Percentiles rank a stretch among this genome's conserved stretches.
These are phyloP conservation scores for Hyaloscypha variabilis DNA, from an alignment of 495 filamentous ascomycete genomes.

Conservation along the genomic window DNA sequence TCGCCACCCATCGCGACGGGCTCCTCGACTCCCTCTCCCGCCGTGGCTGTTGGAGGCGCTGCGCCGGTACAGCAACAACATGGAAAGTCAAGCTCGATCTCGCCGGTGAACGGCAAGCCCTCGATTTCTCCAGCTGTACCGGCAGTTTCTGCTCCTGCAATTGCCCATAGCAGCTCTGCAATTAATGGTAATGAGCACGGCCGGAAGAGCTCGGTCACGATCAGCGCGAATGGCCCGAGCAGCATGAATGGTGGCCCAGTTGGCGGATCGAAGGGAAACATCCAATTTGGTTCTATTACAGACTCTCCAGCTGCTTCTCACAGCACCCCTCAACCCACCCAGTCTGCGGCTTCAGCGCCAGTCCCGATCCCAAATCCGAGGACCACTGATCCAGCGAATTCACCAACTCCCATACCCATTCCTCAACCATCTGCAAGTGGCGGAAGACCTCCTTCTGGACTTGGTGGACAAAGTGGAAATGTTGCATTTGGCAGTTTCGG, in stretches of 20 bases:
- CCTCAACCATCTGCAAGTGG: slow-evolving; percentile 78
- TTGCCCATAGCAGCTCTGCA: slow-evolving; percentile 42
- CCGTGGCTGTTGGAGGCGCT: slow-evolving; percentile 71
- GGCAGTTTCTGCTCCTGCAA: slow-evolving; percentile 47
- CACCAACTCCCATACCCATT: slow-evolving; percentile 82
- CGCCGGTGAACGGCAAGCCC: slow-evolving; percentile 83
- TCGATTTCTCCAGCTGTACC: slow-evolving; percentile 73
- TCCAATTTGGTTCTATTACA: slow-evolving; percentile 77
- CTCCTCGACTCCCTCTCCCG: slow-evolving; percentile 56
- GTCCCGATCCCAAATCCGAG: slow-evolving; percentile 68
- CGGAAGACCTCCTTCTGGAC: slow-evolving; percentile 75
- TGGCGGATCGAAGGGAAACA: slow-evolving; percentile 59
- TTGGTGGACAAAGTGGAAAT: slow-evolving; percentile 60
- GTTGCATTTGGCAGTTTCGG: slow-evolving; percentile 83
- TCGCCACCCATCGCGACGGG: slow-evolving; percentile 72
- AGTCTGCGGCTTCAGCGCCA: slow-evolving; percentile 54
- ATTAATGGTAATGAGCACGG: slow-evolving; percentile 74
- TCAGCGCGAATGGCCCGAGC: slow-evolving; percentile 75
- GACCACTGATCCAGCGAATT: slow-evolving; percentile 71
- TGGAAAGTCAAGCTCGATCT: slow-evolving; percentile 78
- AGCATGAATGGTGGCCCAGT: slow-evolving; percentile 75
- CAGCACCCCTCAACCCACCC: slow-evolving; percentile 54
- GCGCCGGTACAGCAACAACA: slow-evolving; percentile 68
- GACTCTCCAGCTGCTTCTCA: slow-evolving; percentile 72
- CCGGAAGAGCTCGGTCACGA: slow-evolving; percentile 85